Base-by-base conservation (phyloP, 768 basidiomycete species). In the Trametes elegans region DNA sequence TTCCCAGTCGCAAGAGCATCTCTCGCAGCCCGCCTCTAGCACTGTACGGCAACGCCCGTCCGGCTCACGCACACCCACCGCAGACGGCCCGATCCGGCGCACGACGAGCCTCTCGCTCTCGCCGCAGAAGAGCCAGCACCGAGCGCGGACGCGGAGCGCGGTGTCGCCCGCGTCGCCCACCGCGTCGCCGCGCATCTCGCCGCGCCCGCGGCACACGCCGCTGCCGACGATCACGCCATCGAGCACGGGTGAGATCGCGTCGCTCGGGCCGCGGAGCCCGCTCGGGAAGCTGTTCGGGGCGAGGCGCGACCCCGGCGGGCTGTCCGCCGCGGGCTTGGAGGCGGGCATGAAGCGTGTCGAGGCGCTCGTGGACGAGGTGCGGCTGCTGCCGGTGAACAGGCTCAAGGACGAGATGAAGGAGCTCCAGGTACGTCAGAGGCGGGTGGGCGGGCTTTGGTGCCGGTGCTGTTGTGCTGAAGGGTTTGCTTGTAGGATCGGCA, bases 371-470 rank as follows among this genome's bases (percentile, higher is more conserved):
- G 85, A 88, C 41, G 82, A 83, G 45, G 77, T 87, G 40, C 76
- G 77, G 27, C 76, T 79, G 38, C 59, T 89, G 58, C 88, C 90
- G 7, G 79, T 90, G 18, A 76, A 79, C 31, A 78, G 71, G 58
- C 71, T 93, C 32, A 86, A 81, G 68, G 85, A 87, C 2, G 89
- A 93, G 68, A 87, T 93, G 81, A 89, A 84, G 66, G 90, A 92
- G 65, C 69, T 92, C 26, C 87, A 88, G 78, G 88, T 87, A 40
- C 43, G 76, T 69, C 26, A 31, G 53, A 27, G 3, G 18, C 5
- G 4, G 10, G 29, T 53, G 27, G 3, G 18, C 5, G 4, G 10
- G 29, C 19, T 14, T 28, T 28, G 19, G 10, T 18, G n/a, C 4
- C 29, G 2, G 3, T 5, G 1, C 7, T 3, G 2, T 0, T 10